These are phyloP conservation scores for Aschersonia sp. DNA, from an alignment of 2,329 filamentous ascomycete genomes.

Conservation along the genomic window DNA sequence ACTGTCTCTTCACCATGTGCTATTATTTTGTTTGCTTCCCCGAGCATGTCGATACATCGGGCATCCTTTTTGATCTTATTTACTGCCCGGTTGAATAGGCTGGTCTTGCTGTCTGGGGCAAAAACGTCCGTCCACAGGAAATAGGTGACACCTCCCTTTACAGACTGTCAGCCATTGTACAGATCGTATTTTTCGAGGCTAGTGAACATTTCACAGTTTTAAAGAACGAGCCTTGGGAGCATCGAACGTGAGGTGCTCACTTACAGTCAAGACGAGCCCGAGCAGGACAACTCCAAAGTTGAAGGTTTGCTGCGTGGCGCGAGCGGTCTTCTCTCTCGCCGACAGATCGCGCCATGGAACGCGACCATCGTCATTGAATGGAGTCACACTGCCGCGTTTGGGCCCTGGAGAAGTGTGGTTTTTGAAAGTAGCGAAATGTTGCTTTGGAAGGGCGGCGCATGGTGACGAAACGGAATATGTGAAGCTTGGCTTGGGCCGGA, in stretches of 20 bases:
- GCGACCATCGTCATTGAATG: slow-evolving; percentile 73
- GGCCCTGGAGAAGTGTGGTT: slow-evolving; percentile 18
- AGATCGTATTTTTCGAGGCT: background rate
- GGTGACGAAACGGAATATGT: background rate
- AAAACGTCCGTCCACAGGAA: slow-evolving; percentile 74
- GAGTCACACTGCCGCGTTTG: slow-evolving; percentile 58
- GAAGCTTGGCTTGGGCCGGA: too few relatives aligned
- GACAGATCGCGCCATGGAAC: slow-evolving; percentile 72
- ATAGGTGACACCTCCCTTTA: slow-evolving; percentile 60
- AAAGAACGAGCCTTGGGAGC: too few relatives aligned
- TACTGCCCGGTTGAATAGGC: slow-evolving; percentile 78
- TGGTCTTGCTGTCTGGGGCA: slow-evolving; percentile 70
- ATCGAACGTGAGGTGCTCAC: slow-evolving; percentile 7
- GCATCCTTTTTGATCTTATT: slow-evolving; percentile 61
- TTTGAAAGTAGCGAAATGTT: slow-evolving; percentile 46
- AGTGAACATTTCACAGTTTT: background rate
- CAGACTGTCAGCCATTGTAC: background rate
- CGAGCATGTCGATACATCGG: slow-evolving; percentile 59
- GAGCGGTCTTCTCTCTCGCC: slow-evolving; percentile 60
- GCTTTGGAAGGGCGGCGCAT: background rate
- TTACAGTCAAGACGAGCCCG: slow-evolving; percentile 63
- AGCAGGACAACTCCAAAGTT: slow-evolving; percentile 68
- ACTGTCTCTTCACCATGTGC: slow-evolving; percentile 70
- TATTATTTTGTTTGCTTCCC: slow-evolving; percentile 58
- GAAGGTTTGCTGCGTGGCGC: slow-evolving; percentile 81